These are phyloP conservation scores for Emydomyces testavorans DNA, from an alignment of 2,329 filamentous ascomycete species.

Conservation along the genomic window DNA sequence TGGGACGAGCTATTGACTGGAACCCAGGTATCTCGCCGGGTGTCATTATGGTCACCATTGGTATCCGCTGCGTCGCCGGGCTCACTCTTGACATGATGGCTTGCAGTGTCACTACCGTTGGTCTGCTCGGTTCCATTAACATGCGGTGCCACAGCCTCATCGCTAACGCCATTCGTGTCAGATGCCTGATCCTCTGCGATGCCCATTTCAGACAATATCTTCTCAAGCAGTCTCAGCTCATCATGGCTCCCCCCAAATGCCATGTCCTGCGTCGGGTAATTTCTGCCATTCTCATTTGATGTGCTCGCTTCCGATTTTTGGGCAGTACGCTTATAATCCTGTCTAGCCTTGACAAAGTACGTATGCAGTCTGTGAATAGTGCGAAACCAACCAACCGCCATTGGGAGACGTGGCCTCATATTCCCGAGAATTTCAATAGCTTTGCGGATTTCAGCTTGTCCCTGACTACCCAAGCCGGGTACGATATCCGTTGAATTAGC, in stretches of 20 bases:
- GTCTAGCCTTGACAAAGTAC: slow-evolving; percentile 33
- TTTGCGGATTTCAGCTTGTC: slow-evolving; percentile 28
- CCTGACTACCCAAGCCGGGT: slow-evolving; percentile 21
- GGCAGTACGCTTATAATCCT: slow-evolving; percentile 28
- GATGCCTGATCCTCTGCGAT: slow-evolving; percentile 30
- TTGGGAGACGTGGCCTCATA: slow-evolving; percentile 32
- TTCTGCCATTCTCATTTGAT: slow-evolving; percentile 10
- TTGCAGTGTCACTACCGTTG: slow-evolving; percentile 28
- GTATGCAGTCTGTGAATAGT: slow-evolving; percentile 33
- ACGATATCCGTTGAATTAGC: slow-evolving; percentile 17
- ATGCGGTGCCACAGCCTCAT: slow-evolving; percentile 22
- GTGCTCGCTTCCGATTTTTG: slow-evolving; percentile 22
- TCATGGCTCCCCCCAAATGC: neutral
- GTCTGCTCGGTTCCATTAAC: slow-evolving; percentile 24
- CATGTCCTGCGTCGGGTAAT: too few relatives aligned
- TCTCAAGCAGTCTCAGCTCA: slow-evolving; percentile 30
- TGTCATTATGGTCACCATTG: slow-evolving; percentile 19
- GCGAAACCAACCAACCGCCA: slow-evolving; percentile 36
- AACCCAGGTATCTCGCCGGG: slow-evolving; percentile 34
- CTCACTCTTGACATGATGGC: slow-evolving; percentile 34
- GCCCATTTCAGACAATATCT: slow-evolving; percentile 32
- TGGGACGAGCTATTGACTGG: slow-evolving; percentile 23
- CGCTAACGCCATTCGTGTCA: slow-evolving; percentile 24
- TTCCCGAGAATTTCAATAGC: slow-evolving; percentile 31
- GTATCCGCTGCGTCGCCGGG: slow-evolving; percentile 25